Evolutionary conservation across 192 early-diverging fungal genomes (phyloP).

Genomic region (Coemansia sp.): DNA sequence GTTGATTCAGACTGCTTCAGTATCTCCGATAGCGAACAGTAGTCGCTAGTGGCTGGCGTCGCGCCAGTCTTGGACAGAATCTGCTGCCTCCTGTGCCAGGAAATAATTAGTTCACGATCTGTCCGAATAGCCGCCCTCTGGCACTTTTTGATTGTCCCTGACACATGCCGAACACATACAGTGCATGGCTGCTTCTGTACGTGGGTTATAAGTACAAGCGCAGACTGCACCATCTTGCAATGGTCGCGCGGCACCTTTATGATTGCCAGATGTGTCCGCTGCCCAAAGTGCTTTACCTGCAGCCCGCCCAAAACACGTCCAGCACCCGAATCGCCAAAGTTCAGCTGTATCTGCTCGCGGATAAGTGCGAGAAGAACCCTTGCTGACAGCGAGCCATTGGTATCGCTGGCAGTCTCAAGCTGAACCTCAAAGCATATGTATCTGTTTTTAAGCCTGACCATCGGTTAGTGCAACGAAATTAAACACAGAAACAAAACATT

Average conservation of each 20-base stretch:
- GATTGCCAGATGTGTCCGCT: conserved; percentile 37
- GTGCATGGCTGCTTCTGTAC: conserved; percentile 22
- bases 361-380: conserved; percentile 22
- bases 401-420: background rate
- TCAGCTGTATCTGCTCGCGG: conserved; percentile 33
- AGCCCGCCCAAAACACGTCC: conserved; percentile 28
- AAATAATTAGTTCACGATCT: conserved; percentile 37
- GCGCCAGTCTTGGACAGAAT: conserved; percentile 13
- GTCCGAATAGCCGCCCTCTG: conserved; percentile 37
- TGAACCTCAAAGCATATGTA: conserved; percentile 50
- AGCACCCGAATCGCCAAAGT: conserved; percentile 44
- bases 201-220: conserved; percentile 23
- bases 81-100: conserved; percentile 27
- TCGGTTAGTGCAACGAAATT: background rate
- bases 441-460: conserved; percentile 52
- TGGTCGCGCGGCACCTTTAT: conserved; percentile 48
- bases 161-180: conserved; percentile 37
- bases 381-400: background rate
- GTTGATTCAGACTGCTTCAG: conserved; percentile 41
- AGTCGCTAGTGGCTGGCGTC: conserved; percentile 5
- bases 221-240: conserved; percentile 37
- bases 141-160: conserved; percentile 53
- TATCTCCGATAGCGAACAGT: conserved; percentile 12
- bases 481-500: background rate
- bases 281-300: conserved; percentile 43